Evolutionary conservation across 2,329 filamentous ascomycete species (phyloP).

Genomic region (Boeremia exigua): DNA sequence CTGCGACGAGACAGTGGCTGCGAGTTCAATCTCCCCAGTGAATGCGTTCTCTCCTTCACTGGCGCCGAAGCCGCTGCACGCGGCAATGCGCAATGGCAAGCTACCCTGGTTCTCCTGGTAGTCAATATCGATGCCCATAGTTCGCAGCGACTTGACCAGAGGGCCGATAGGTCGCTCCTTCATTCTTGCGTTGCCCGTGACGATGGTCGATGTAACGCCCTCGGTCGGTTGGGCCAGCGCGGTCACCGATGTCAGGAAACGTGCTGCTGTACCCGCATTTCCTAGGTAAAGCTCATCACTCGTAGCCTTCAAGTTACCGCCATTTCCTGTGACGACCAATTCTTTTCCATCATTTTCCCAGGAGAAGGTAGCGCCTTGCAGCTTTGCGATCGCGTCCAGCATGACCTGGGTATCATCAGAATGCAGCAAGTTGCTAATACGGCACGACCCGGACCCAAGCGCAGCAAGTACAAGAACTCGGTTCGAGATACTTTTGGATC

Average conservation of each 20-base stretch:
- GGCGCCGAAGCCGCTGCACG: conserved; percentile 63
- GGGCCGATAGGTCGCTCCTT: conserved; percentile 93
- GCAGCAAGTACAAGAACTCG: conserved; percentile 92
- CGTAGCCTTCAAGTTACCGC: conserved; percentile 81
- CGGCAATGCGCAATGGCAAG: conserved; percentile 81
- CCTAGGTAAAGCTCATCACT: conserved; percentile 84
- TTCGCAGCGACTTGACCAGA: conserved; percentile 84
- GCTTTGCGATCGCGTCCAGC: conserved; percentile 85
- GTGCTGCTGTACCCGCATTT: conserved; percentile 93
- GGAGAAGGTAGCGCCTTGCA: conserved; percentile 85
- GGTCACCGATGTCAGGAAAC: conserved; percentile 91
- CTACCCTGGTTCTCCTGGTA: conserved; percentile 86
- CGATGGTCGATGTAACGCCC: conserved; percentile 70
- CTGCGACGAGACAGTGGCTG: conserved; percentile 96
- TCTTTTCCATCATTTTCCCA: conserved; percentile 97
- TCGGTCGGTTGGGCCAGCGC: conserved; percentile 75
- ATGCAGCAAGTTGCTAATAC: conserved; percentile 89
- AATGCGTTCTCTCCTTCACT: conserved; percentile 69
- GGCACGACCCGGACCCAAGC: conserved; percentile 82
- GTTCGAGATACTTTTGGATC: conserved; percentile 98
- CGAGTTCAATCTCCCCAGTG: conserved; percentile 84
- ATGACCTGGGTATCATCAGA: conserved; percentile 98
- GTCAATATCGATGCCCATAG: conserved; percentile 85
- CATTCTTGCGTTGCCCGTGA: conserved; percentile 96
- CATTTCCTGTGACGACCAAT: conserved; percentile 86